Evolutionary conservation across 148 eudicot species (phyloP), one percentile per base, ranked within the genome.

Genomic region (Camellia granthamiana): DNA sequence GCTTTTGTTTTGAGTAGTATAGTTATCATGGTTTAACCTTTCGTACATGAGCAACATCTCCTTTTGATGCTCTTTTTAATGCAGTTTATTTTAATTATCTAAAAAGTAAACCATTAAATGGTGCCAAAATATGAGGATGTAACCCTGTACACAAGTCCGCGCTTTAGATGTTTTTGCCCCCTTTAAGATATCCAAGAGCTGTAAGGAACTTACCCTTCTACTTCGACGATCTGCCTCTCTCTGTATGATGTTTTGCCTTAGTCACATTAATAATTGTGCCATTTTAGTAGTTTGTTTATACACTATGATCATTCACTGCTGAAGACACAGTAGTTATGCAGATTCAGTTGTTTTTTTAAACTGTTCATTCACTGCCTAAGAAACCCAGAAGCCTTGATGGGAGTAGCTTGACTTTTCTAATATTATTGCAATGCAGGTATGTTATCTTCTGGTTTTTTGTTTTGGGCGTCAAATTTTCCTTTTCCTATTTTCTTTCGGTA

Each of bases 401-500:
- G 38, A 30, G 12, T 42, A 15, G 55, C n/a, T 3, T 76, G 54
- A 62, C 65, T 43, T 58, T 30, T 81, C 82, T 62, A 69, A 8
- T 70, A 75, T 13, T 49, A 19, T 10, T 73, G 71, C 47, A 21
- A 75, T 86, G 81, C 85, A 94, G 99, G 91, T 96, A 94, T 78
- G 79, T 83, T 86, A 77, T 96, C 75, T 96, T 94, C 83, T 96
- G 99, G 99, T 87, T 96, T 80, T 66, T 92, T 76, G 89, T 96
- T 79, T 87, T 96, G 82, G 97, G 92, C 59, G 84, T 84, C 79
- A 96, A 96, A 76, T 94, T 91, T 87, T 52, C 90, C 44, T 96
- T 96, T 80, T 97, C 92, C 75, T 96, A 93, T 81, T 92, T 89
- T 83, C 89, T 96, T 81, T 94, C 86, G 95, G 99, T 87, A 90